A percentile compares a stretch with the other conserved stretches of the same genome.
These are phyloP conservation scores for Ceratocystis huliohia DNA, from an alignment of 2,329 filamentous ascomycete genomes.

Conservation along the genomic window DNA sequence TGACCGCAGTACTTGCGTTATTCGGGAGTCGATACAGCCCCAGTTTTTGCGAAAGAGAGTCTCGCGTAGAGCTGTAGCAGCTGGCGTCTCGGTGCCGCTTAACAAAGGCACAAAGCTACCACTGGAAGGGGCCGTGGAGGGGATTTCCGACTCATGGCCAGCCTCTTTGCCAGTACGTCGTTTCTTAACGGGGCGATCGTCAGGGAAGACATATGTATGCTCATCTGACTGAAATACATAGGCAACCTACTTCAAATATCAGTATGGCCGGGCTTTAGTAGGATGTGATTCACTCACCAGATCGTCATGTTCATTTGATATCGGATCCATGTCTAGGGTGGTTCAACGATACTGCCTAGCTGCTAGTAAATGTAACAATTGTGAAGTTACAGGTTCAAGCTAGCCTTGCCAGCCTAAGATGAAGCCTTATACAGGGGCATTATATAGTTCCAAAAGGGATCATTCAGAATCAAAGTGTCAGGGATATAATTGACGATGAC, in stretches of 20 bases:
- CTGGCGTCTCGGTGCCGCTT: constrained; percentile 39
- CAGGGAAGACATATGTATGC: constrained; percentile 25
- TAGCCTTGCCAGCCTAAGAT: not conserved
- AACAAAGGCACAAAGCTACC: constrained; percentile 40
- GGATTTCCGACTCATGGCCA: constrained; percentile 15
- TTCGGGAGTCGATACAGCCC: constrained; percentile 48
- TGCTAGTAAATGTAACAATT: not conserved
- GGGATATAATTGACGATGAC: not conserved
- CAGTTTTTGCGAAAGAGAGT: constrained; percentile 51
- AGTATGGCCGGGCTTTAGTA: constrained; percentile 14
- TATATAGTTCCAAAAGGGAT: no score
- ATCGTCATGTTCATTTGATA: constrained; percentile 20
- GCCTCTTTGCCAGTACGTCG: constrained; percentile 39
- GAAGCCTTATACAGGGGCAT: not conserved
- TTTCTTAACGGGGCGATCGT: constrained; percentile 41
- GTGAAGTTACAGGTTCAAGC: no score
- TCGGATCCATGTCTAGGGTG: constrained; percentile 14
- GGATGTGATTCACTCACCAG: constrained; percentile 13
- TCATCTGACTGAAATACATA: constrained; percentile 48
- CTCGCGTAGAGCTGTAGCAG: constrained; percentile 41
- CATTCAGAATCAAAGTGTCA: not conserved
- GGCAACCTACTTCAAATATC: constrained; percentile 36
- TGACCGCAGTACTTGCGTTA: constrained; percentile 46
- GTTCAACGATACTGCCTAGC: not conserved
- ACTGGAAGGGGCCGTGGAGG: constrained; percentile 8